These are phyloP conservation scores for Phytophthora uliginosa DNA, from an alignment of 352 stramenopile genomes.

Conservation along the genomic window DNA sequence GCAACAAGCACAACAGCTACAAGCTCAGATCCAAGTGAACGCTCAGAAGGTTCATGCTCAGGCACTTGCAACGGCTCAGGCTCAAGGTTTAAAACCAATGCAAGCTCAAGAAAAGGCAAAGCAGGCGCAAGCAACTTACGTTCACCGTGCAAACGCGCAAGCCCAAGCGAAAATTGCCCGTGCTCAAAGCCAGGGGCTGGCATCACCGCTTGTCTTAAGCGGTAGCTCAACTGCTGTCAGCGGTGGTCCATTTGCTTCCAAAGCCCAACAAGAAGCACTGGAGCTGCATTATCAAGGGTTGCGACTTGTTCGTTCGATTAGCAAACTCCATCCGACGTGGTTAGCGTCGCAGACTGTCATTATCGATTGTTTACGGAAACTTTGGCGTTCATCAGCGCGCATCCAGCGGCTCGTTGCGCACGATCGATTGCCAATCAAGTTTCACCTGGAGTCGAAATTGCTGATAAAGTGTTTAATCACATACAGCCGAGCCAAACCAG, in stretches of 20 bases:
- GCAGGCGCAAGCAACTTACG: slow-evolving; percentile 89
- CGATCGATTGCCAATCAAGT: slow-evolving; percentile 90
- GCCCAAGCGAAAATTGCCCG: slow-evolving; percentile 89
- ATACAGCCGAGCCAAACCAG: slow-evolving; percentile 93
- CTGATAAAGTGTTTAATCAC: slow-evolving; percentile 96
- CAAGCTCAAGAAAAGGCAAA: slow-evolving; percentile 93
- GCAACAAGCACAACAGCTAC: slow-evolving; percentile 88
- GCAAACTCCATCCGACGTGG: slow-evolving; percentile 91
- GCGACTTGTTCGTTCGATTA: slow-evolving; percentile 92
- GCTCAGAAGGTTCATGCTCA: slow-evolving; percentile 91
- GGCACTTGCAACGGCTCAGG: slow-evolving; percentile 87
- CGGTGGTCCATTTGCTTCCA: slow-evolving; percentile 72
- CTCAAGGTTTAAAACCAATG: slow-evolving; percentile 86
- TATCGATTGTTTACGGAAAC: slow-evolving; percentile 94
- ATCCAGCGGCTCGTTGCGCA: slow-evolving; percentile 77
- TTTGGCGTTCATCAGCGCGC: slow-evolving; percentile 93
- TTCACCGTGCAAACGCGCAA: slow-evolving; percentile 89
- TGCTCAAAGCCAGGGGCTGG: slow-evolving; percentile 69
- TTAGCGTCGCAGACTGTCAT: slow-evolving; percentile 90
- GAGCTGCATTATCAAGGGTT: slow-evolving; percentile 97
- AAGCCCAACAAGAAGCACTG: slow-evolving; percentile 88
- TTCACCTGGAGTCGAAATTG: slow-evolving; percentile 96
- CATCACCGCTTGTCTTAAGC: slow-evolving; percentile 43
- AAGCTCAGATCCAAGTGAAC: slow-evolving; percentile 92
- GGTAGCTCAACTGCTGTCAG: slow-evolving; percentile 23